Conservation (phyloP, 371 early-diverging fungal species). For the Smittium culicis region DNA sequence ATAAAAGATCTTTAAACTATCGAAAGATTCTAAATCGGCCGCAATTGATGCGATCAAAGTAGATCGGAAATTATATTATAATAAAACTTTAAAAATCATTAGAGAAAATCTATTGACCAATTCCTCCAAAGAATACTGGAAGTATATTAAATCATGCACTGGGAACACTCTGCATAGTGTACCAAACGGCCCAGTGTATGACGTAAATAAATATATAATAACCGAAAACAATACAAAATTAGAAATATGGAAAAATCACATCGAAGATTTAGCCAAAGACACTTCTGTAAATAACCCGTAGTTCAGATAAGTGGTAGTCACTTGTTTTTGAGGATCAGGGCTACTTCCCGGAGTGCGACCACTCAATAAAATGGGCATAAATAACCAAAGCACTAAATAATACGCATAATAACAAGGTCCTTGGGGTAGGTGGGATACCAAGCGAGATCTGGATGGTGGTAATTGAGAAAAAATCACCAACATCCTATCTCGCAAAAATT, state of each 20-base stretch:
- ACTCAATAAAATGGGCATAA: background rate
- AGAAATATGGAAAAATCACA: background rate
- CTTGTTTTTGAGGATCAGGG: background rate
- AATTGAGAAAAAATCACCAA: background rate
- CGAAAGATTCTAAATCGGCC: too few relatives aligned
- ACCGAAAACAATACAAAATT: background rate
- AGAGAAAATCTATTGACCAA: background rate
- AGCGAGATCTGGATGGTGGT: conserved; percentile 5
- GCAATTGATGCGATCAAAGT: too few relatives aligned
- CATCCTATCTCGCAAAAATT: background rate
- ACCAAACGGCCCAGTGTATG: background rate
- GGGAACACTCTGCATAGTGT: background rate
- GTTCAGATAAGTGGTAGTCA: background rate
- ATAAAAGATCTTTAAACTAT: too few relatives aligned
- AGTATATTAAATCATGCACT: background rate
- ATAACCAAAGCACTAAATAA: background rate
- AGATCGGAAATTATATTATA: too few relatives aligned
- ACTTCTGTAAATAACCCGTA: background rate
- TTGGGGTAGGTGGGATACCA: conserved; percentile 5
- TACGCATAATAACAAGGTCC: background rate
- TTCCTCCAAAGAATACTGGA: background rate
- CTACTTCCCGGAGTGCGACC: background rate
- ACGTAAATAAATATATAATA: background rate
- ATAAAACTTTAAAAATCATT: too few relatives aligned
- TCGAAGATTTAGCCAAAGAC: background rate